These are phyloP conservation scores for Helenozyma baotianmanensis DNA, from an alignment of 805 yeast genomes.

Conservation along the genomic window DNA sequence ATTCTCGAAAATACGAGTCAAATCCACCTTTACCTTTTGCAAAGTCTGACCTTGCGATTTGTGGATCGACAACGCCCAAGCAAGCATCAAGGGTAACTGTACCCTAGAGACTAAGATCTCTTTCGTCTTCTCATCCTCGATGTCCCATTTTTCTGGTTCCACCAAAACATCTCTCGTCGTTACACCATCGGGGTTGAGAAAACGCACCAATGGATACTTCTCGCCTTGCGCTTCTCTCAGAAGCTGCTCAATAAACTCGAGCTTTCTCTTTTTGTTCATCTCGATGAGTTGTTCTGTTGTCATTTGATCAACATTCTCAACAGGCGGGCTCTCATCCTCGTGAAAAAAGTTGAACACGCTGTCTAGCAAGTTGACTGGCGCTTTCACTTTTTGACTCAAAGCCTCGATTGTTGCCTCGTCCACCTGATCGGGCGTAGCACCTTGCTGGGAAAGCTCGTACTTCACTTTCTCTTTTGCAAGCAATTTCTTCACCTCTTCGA, in stretches of 20 bases:
- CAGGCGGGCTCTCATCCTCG: background rate
- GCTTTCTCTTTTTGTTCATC: slow-evolving; percentile 44
- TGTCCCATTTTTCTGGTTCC: slow-evolving; percentile 75
- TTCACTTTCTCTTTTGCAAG: slow-evolving; percentile 6
- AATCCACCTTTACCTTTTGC: slow-evolving; percentile 63
- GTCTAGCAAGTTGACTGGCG: slow-evolving; percentile 8
- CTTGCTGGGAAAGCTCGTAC: slow-evolving; percentile 8
- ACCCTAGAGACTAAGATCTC: slow-evolving; percentile 42
- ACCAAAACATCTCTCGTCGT: slow-evolving; percentile 68
- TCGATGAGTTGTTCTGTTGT: background rate
- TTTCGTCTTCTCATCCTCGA: slow-evolving; percentile 68
- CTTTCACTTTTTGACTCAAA: background rate
- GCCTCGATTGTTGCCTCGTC: slow-evolving; percentile 12
- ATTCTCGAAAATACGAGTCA: slow-evolving; percentile 63
- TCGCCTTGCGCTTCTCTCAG: slow-evolving; percentile 42
- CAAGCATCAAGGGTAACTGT: slow-evolving; percentile 66
- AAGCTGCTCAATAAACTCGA: slow-evolving; percentile 37
- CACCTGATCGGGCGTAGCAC: slow-evolving; percentile 1
- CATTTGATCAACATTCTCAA: background rate
- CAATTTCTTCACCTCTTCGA: slow-evolving; percentile 17
- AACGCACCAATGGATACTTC: slow-evolving; percentile 72
- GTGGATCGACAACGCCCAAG: slow-evolving; percentile 84
- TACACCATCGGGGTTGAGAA: slow-evolving; percentile 64
- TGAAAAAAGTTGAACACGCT: slow-evolving; percentile 12
- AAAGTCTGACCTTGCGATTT: slow-evolving; percentile 85